Percentiles rank a stretch among this genome's conserved stretches.
These are phyloP conservation scores for Paraleonurus japonicus DNA, from an alignment of 257 asterid genomes.

Conservation along the genomic window DNA sequence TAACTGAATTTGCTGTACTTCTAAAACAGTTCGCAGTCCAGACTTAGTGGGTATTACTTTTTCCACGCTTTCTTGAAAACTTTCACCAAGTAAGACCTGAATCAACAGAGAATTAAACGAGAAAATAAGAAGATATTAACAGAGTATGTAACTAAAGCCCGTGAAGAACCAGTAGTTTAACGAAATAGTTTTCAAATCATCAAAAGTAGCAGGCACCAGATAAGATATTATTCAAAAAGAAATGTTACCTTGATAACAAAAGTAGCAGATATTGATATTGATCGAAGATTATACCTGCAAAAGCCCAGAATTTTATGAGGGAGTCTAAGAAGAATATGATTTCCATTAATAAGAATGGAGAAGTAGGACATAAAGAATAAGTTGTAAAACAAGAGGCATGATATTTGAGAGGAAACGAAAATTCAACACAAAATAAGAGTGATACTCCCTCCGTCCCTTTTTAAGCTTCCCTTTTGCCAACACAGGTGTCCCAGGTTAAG, in stretches of 20 bases:
- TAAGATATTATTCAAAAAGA: slow-evolving; percentile 17
- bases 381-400: slow-evolving; percentile 11
- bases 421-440: neutral
- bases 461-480: no score
- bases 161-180: neutral
- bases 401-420: neutral
- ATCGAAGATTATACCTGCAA: slow-evolving; percentile 91
- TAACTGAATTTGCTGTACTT: slow-evolving; percentile 72
- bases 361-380: slow-evolving; percentile 8
- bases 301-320: slow-evolving; percentile 20
- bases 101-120: slow-evolving; percentile 33
- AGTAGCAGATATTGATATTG: slow-evolving; percentile 92
- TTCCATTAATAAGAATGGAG: slow-evolving; percentile 4
- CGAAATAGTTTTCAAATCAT: slow-evolving; percentile 6
- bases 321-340: slow-evolving; percentile 17
- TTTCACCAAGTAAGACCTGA: slow-evolving; percentile 91
- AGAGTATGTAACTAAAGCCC: neutral
- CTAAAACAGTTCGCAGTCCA: slow-evolving; percentile 68
- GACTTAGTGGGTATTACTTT: slow-evolving; percentile 58
- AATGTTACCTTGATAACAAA: slow-evolving; percentile 77
- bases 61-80: slow-evolving; percentile 40
- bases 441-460: no score
- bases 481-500: no score
- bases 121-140: slow-evolving; percentile 16
- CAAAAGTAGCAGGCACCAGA: slow-evolving; percentile 19